A percentile compares a stretch with the other conserved stretches of the same genome.
Conservation (phyloP, 2,329 filamentous ascomycete genomes). For the Colletotrichum cuscutae region DNA sequence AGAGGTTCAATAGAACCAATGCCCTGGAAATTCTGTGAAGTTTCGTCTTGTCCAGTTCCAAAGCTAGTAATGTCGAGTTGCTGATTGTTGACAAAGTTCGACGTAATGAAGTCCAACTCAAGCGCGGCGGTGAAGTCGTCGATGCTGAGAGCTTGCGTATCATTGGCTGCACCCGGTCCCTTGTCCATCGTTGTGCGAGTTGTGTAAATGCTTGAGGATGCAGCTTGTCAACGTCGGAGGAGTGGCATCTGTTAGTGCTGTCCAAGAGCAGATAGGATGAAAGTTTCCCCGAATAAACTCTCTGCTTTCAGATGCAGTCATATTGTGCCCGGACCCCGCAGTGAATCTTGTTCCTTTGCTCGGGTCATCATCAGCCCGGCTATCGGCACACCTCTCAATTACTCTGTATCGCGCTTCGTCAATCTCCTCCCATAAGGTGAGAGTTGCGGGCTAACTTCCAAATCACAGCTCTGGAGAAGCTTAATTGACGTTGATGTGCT, state of each 20-base stretch:
- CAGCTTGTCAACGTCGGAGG: neutral
- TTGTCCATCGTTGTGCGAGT: slow-evolving; percentile 16
- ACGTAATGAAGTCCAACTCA: slow-evolving; percentile 3
- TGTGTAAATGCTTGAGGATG: slow-evolving; percentile 14
- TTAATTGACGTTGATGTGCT: too few relatives aligned
- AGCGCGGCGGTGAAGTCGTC: slow-evolving; percentile 21
- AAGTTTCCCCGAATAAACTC: neutral
- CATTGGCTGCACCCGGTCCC: slow-evolving; percentile 6
- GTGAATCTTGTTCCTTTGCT: neutral
- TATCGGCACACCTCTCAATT: neutral
- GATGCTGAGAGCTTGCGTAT: neutral
- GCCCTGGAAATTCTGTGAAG: neutral
- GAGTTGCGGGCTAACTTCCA: too few relatives aligned
- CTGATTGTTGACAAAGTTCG: neutral
- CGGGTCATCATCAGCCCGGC: neutral
- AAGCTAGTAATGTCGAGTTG: neutral
- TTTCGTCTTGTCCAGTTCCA: neutral
- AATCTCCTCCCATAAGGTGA: too few relatives aligned
- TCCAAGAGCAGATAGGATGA: slow-evolving; percentile 4
- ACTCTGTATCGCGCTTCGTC: too few relatives aligned
- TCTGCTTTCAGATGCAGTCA: neutral
- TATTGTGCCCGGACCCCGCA: neutral
- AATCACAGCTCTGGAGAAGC: too few relatives aligned
- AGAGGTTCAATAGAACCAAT: neutral
- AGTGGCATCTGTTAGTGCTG: neutral